Conservation (phyloP, 805 yeast species). For the Pichia cephalocereana region DNA sequence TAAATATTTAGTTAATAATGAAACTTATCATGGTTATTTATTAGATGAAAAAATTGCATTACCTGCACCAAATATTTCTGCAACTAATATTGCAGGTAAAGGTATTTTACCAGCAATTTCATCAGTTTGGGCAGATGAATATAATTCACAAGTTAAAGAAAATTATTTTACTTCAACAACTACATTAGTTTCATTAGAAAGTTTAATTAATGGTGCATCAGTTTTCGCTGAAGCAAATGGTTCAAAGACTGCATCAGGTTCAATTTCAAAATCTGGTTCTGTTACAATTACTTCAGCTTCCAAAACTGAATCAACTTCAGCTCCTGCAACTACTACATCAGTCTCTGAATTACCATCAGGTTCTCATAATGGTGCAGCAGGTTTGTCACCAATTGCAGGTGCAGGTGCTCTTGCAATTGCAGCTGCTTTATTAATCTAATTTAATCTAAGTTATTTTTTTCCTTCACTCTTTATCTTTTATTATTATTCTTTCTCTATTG, state of each 20-base stretch:
- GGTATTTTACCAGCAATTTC: slow-evolving; percentile 25
- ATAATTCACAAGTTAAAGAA: slow-evolving; percentile 18
- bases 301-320: not conserved
- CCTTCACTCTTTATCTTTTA: no score
- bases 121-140: slow-evolving; percentile 26
- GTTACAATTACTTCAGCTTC: slow-evolving; percentile 5
- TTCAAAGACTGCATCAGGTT: slow-evolving; percentile 8
- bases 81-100: slow-evolving; percentile 27
- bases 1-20: slow-evolving; percentile 26
- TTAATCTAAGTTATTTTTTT: no score
- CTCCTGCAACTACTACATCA: not conserved
- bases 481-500: no score
- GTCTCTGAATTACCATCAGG: not conserved
- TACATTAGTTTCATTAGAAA: slow-evolving; percentile 17
- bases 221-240: slow-evolving; percentile 4
- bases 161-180: slow-evolving; percentile 26
- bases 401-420: slow-evolving; percentile 1
- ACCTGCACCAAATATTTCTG: slow-evolving; percentile 31
- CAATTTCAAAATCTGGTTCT: slow-evolving; percentile 5
- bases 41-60: slow-evolving; percentile 20
- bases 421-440: not conserved
- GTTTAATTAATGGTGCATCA: slow-evolving; percentile 8
- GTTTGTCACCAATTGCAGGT: not conserved
- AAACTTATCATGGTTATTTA: slow-evolving; percentile 26
- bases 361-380: not conserved